Base-by-base conservation (phyloP, 805 yeast genomes). In the Yarrowia sp. region DNA sequence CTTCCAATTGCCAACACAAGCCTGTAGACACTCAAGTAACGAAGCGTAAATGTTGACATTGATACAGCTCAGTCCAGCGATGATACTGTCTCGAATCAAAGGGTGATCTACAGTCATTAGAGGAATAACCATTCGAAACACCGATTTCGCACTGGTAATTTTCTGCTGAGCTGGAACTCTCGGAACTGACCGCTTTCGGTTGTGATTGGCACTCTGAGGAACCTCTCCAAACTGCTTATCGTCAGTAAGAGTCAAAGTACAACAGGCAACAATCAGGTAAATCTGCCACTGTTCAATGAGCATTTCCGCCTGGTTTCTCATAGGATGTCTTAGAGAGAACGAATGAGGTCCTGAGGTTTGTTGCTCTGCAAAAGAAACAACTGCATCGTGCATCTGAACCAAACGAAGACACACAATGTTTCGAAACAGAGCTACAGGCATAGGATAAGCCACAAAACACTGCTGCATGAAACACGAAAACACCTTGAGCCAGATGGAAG, bases 401-500 rank as follows among this genome's bases (percentile, higher is more conserved):
- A 95, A 75, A 62, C 98, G 76, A 17, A 90, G 87, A 75, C 98
- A 93, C 8, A 95, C 96, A 67, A 90, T 87, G 2, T 96, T 88
- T 8, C 99, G 83, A 68, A 97, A 91, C 65, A 95, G 79, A 0
- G 98, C 99, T 75, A 93, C 91, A 0, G 97, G 93, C 72, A 93
- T 87, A 0, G 99, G 98, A 71, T 96, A 92, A 55, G 81, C 82
- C 66, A 85, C 89, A 67, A 90, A 91, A 66, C 95, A 85, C 0
- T 85, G 79, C 38, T 83, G 85, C 45, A 95, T 76, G 1, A 95
- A 77, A 41, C 82, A 83, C 1, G 98, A 98, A 70, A 89, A 92
- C 0, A 88, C 83, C 67, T 96, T 83, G 71, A 93, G 88, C 99
- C 99, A 95, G n/a, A 95, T 78, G 0, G 98, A 96, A 0, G 96